Evolutionary conservation across 345 rosid species (phyloP), one percentile per base, ranked within the genome.

Genomic region (Eucalyptus fibrosa): DNA sequence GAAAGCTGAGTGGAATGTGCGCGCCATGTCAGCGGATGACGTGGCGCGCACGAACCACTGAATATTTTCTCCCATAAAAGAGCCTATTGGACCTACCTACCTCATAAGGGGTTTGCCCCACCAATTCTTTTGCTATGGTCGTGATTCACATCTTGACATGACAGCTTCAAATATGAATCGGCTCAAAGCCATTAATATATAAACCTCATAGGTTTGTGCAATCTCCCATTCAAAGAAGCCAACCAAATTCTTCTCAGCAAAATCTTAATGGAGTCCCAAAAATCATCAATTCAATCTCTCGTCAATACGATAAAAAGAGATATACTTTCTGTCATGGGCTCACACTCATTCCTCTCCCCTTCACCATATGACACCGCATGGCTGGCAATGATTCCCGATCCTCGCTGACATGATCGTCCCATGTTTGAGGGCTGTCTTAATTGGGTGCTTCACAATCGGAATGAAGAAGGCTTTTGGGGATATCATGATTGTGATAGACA

Each of bases 351-450:
- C 28, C 90, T 94, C 72, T 91, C 96, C 15, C 88, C 93, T 86
- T 94, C 95, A 2, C 92, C 97, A 50, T 95, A 95, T 67, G 96
- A 95, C 77, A 92, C 94, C 12, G 95, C 96, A 44, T 95, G 95
- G 95, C 88, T 95, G 85, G 93, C 95, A 87, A 92, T 94, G 95
- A 88, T 95, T 51, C 94, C 94, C n/a, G 91, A 90, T 45, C 37
- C 45, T 30, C 32, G 32, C 21, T 55, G 60, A 86, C 92, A 92
- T 7, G 59, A 37, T 8, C 55, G 49, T 62, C 97, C 96, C 86
- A 92, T 94, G 96, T 95, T 96, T 87, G 86, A 88, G 89, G 89
- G 30, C 50, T 94, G 94, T 92, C 24, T 53, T 18, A 53, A 53
- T 19, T 53, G 59, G 59, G 59, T 53, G 59, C 59, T 53, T 21